phyloP scores from a whole-genome alignment of 768 basidiomycete species.

The Pleurotus tuber-regium region DNA sequence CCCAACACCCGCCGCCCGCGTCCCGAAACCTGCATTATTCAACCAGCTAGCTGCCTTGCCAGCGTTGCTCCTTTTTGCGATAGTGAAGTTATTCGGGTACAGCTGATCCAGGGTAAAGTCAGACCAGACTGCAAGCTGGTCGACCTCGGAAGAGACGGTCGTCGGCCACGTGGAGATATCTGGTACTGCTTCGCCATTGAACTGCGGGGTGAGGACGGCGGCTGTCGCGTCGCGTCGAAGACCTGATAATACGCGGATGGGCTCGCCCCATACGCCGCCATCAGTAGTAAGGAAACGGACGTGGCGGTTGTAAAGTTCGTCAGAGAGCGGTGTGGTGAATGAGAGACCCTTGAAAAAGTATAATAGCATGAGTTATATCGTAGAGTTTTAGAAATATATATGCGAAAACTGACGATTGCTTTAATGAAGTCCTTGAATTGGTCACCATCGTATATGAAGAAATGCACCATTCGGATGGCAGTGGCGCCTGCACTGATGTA shows the following conservation, averaged over 20 bases:
- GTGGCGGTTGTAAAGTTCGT: conserved; percentile 33
- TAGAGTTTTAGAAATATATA: neutral
- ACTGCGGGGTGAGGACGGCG: conserved; percentile 34
- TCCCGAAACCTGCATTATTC: conserved; percentile 30
- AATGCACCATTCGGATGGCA: conserved; percentile 30
- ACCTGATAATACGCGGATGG: conserved; percentile 33
- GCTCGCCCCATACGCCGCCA: conserved; percentile 37
- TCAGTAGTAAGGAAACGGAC: conserved; percentile 30
- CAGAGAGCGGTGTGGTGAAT: conserved; percentile 32
- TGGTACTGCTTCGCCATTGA: conserved; percentile 31
- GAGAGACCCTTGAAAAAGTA: conserved; percentile 23
- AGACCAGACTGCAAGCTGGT: conserved; percentile 31
- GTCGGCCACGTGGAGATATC: conserved; percentile 34
- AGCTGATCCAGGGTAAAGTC: conserved; percentile 36
- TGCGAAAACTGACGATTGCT: conserved; percentile 23
- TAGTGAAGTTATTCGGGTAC: conserved; percentile 26
- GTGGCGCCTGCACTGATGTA: conserved; percentile 33
- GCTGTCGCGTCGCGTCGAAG: conserved; percentile 35
- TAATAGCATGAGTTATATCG: neutral
- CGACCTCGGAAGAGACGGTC: conserved; percentile 27
- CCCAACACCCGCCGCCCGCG: conserved; percentile 32
- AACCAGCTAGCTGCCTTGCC: conserved; percentile 28
- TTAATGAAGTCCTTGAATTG: conserved; percentile 37
- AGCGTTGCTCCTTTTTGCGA: conserved; percentile 29
- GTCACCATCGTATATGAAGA: conserved; percentile 37